Evolutionary conservation across 257 asterid genomes (phyloP), one percentile per base, ranked within the genome.

Genomic region (Solanum microdontum): DNA sequence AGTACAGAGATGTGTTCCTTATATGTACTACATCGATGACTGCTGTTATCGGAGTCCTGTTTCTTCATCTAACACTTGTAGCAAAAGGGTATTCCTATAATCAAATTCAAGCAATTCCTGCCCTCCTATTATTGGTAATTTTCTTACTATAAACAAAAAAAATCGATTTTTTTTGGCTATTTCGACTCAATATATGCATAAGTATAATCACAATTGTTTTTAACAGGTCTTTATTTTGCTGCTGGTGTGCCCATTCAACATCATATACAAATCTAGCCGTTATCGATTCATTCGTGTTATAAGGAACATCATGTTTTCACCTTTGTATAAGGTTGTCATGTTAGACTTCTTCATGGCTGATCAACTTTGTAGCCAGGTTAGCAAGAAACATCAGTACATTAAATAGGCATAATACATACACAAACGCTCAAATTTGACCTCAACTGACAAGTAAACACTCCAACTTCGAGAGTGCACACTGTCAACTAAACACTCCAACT

Each of bases 301-400:
- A 79, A 92, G 98, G 88, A 96, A 96, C 90, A 96, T 94, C 87
- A 72, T 93, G 11, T 69, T 96, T 11, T 91, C 98, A n/a, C 99
- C 99, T 26, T 37, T 95, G 82, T 96, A 96, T 90, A 95, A 96
- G 90, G 99, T 96, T 89, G 93, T 93, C 87, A 96, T 96, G 98
- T 94, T 96, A 68, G 99, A 96, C 80, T 95, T 96, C 89, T 96
- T 95, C 94, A 95, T 94, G 96, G 99, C 98, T 82, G 99, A 96
- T 95, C 99, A 96, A 86, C 96, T 96, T 69, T 96, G 99, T 86
- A 96, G 99, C 92, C 99, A 96, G 95, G 99, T 96, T 68, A 64
- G 33, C 30, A 30, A 21, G 73, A 79, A 80, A 45, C 76, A 13
- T 79, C 84, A 79, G 10, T 17, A 26, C 5, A 80, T 45, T 24